These are phyloP conservation scores for Phaeosphaeriaceae sp. DNA, from an alignment of 2,329 filamentous ascomycete genomes.

Conservation along the genomic window DNA sequence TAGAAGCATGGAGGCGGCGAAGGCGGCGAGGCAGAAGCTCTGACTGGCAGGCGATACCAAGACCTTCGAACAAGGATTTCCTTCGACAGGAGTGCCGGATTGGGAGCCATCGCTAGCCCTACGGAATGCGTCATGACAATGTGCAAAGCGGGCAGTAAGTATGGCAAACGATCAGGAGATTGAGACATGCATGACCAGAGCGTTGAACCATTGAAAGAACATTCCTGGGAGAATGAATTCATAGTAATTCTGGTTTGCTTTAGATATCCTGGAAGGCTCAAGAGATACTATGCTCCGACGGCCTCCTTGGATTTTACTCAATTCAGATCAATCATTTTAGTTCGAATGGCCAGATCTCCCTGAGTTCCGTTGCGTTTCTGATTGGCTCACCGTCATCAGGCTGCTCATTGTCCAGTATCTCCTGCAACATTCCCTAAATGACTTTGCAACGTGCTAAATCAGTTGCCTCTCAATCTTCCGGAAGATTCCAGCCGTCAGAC, in stretches of 20 bases:
- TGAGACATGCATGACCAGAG: too few species aligned
- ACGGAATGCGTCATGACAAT: too few species aligned
- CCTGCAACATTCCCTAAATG: constrained; percentile 41
- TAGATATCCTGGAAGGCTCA: constrained; percentile 7
- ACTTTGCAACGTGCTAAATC: constrained; percentile 37
- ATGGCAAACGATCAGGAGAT: too few species aligned
- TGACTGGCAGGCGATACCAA: too few species aligned
- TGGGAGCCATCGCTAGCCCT: too few species aligned
- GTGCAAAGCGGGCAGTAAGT: too few species aligned
- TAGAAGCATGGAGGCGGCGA: too few species aligned
- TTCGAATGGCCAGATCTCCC: constrained; percentile 49
- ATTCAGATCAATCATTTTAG: constrained; percentile 18
- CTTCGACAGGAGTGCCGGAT: too few species aligned
- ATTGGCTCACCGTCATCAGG: constrained; percentile 46
- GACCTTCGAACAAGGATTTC: too few species aligned
- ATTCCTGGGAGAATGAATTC: too few species aligned
- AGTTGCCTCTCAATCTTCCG: constrained; percentile 43
- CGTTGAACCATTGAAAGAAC: too few species aligned
- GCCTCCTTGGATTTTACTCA: constrained; percentile 4
- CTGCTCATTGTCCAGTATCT: constrained; percentile 38
- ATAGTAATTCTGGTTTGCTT: neutral
- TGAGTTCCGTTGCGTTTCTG: constrained; percentile 39
- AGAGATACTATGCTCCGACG: constrained; percentile 3
- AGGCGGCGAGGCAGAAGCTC: too few species aligned
- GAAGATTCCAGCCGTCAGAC: constrained; percentile 49